phyloP scores from a whole-genome alignment of 352 stramenopile species.

The Pythium folliculosum region DNA sequence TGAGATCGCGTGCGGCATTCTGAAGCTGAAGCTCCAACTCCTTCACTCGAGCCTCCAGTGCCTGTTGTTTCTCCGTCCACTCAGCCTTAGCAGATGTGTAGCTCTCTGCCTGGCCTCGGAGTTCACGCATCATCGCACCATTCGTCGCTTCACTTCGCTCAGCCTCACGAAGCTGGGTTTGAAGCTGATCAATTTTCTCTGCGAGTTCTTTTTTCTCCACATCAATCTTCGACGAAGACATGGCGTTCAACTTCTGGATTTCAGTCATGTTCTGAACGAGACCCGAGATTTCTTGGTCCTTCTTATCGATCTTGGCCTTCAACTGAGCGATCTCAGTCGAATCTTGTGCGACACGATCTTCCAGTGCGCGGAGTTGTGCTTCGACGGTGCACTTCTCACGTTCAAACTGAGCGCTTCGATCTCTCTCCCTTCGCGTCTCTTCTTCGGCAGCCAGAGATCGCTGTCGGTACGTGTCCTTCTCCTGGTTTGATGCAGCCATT shows the following conservation, averaged over 20 bases:
- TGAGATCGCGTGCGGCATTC: constrained; percentile 53
- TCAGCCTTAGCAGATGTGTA: constrained; percentile 33
- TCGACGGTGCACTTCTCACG: constrained; percentile 70
- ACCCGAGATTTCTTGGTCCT: constrained; percentile 68
- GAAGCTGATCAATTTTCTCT: constrained; percentile 59
- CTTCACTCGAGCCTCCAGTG: constrained; percentile 42
- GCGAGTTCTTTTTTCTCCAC: constrained; percentile 67
- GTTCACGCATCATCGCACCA: constrained; percentile 44
- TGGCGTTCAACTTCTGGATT: constrained; percentile 74
- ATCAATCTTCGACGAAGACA: constrained; percentile 63
- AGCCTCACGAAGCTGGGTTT: constrained; percentile 47
- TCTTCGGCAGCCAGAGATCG: constrained; percentile 41
- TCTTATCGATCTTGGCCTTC: constrained; percentile 64
- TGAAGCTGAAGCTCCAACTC: constrained; percentile 53
- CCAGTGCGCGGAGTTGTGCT: constrained; percentile 54
- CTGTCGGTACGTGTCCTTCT: constrained; percentile 51
- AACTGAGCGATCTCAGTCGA: constrained; percentile 45
- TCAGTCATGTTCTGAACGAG: constrained; percentile 71
- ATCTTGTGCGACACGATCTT: constrained; percentile 39
- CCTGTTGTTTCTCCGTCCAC: constrained; percentile 34
- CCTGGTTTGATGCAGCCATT: constrained; percentile 46
- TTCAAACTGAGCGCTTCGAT: constrained; percentile 51
- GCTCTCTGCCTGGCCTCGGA: constrained; percentile 48
- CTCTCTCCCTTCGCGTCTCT: constrained; percentile 54
- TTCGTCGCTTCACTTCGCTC: constrained; percentile 57